Base-by-base conservation (phyloP, 2,329 filamentous ascomycete species). In the Cytospora leucostoma region DNA sequence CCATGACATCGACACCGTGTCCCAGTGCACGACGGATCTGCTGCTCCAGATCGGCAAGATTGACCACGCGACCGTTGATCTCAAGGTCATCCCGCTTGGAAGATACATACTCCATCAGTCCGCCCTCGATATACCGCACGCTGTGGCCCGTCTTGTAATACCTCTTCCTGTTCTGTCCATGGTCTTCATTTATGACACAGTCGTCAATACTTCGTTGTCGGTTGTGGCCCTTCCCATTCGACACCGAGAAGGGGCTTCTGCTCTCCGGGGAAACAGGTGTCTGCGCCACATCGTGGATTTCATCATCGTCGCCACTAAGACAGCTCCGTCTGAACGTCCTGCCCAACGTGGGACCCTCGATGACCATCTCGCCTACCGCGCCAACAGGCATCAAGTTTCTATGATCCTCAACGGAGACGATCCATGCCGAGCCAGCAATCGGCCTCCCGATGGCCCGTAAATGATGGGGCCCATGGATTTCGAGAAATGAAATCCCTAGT, bases 271-370 rank as follows among this genome's bases (percentile, higher is more conserved):
- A 78, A 76, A 5, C 73, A 73, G 64, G 64, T 0, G 64, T 66
- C 15, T 66, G 61, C 21, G 64, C 61, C 13, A 58, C 21, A 13
- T 66, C 64, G 32, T 53, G 59, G 27, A 32, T 35, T 1, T 64
- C 61, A 10, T 66, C 61, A 8, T 38, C 53, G 7, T 53, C 38
- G 2, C 33, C 34, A 37, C n/a, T 40, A 12, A 66, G 49, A 13
- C 55, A 64, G 27, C 61, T 64, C 13, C 57, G 34, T 2, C 64
- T 61, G 38, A 66, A 66, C 6, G 65, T 64, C 32, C 78, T 76
- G 2, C 77, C 77, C 7, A 81, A 69, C 0, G 77, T 83, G 0
- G 83, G 82, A 0, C 85, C 84, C 67, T 88, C 84, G 38, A 89
- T 81, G 4, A 87, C 59, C 37, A 74, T 62, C 59, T 74, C 73